Conservation (phyloP, 2,329 filamentous ascomycete genomes). For the Monosporascus sp. region DNA sequence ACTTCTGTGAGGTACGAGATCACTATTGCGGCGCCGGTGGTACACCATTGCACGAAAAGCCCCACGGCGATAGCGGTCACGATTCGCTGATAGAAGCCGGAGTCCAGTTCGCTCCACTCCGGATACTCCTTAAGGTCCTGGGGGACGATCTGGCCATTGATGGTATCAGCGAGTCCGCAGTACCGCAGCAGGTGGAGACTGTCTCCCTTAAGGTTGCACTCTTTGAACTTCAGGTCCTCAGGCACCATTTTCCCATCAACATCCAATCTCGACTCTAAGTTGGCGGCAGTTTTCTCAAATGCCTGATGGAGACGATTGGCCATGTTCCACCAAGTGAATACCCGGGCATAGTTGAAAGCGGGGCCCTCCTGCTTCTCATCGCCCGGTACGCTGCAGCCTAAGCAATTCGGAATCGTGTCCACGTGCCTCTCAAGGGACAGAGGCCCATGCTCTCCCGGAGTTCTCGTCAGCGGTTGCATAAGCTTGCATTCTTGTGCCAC, state of each 20-base stretch:
- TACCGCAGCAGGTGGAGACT: constrained; percentile 5
- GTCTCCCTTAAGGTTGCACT: constrained; percentile 6
- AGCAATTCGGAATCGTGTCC: constrained; percentile 4
- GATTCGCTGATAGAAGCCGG: constrained; percentile 11
- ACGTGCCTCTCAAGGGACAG: not conserved
- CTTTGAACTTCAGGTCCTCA: constrained; percentile 2
- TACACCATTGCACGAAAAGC: constrained; percentile 12
- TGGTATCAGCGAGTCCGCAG: constrained; percentile 5
- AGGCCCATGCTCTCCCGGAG: not conserved
- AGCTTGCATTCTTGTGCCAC: constrained; percentile 1
- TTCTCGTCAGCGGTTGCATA: constrained; percentile 1
- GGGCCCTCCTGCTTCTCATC: constrained; percentile 14
- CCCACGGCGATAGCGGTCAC: constrained; percentile 4
- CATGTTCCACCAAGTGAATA: constrained; percentile 15
- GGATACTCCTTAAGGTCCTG: constrained; percentile 7
- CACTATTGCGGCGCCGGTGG: constrained; percentile 8
- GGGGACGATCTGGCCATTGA: not conserved
- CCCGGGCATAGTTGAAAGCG: constrained; percentile 13
- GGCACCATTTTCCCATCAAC: constrained; percentile 1
- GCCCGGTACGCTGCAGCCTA: constrained; percentile 10
- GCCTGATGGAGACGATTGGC: constrained; percentile 6
- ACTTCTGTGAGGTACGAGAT: constrained; percentile 13
- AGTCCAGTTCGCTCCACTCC: constrained; percentile 7
- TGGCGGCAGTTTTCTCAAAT: constrained; percentile 4
- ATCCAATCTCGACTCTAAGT: not conserved